Evolutionary conservation across 2,329 filamentous ascomycete genomes (phyloP).

Genomic region (Pyrenophora graminea): DNA sequence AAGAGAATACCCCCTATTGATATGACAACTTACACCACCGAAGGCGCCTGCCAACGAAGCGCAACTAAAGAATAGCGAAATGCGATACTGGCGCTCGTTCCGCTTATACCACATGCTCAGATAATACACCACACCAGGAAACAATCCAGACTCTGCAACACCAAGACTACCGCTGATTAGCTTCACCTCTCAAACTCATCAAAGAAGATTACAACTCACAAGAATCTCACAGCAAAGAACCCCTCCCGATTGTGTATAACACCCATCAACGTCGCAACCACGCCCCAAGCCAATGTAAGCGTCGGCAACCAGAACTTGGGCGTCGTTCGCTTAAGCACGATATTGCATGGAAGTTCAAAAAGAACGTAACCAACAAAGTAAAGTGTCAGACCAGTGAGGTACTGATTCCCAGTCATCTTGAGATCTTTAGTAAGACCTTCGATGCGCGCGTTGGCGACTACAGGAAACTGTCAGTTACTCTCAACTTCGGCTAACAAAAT

Average conservation of each 20-base stretch:
- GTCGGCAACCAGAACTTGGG: conserved; percentile 53
- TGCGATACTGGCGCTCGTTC: conserved; percentile 61
- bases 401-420: conserved; percentile 54
- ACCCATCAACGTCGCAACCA: conserved; percentile 57
- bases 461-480: background rate
- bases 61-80: conserved; percentile 64
- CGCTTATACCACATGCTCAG: conserved; percentile 67
- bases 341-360: conserved; percentile 64
- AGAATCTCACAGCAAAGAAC: conserved; percentile 53
- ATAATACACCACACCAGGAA: conserved; percentile 56
- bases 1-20: background rate
- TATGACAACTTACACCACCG: conserved; percentile 53
- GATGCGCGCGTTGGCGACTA: conserved; percentile 53
- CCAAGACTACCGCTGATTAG: conserved; percentile 25
- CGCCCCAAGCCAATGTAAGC: conserved; percentile 56
- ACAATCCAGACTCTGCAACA: conserved; percentile 44
- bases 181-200: too few relatives aligned
- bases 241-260: conserved; percentile 53
- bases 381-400: conserved; percentile 67
- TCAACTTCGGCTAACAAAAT: background rate
- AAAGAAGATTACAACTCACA: conserved; percentile 38
- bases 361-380: conserved; percentile 63
- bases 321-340: conserved; percentile 62
- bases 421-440: conserved; percentile 42
- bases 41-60: conserved; percentile 64